phyloP scores from a whole-genome alignment of 1,284 basidiomycete species.

The Ceratobasidium sp. region DNA sequence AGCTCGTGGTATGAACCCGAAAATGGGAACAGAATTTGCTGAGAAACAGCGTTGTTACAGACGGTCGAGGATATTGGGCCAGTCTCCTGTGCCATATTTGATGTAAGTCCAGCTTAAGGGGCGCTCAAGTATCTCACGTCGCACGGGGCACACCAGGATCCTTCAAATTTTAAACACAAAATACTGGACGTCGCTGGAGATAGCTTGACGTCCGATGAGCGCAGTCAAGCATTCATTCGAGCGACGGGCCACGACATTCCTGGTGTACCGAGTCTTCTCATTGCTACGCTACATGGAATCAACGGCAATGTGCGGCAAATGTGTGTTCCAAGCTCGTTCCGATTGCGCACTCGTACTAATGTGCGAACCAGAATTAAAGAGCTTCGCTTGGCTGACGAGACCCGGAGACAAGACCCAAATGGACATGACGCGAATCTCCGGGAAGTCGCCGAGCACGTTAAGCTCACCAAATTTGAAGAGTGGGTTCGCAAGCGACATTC shows the following conservation, averaged over 20 bases:
- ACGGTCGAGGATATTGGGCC: conserved; percentile 57
- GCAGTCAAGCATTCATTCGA: conserved; percentile 52
- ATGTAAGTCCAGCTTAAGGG: conserved; percentile 46
- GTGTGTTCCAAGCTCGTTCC: neutral
- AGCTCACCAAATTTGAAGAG: conserved; percentile 1
- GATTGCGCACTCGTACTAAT: neutral
- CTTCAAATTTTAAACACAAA: conserved; percentile 49
- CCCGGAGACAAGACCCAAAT: neutral
- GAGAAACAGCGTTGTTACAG: no score
- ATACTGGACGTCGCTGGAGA: conserved; percentile 54
- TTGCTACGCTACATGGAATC: neutral
- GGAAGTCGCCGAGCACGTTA: neutral
- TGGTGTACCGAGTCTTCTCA: conserved; percentile 51
- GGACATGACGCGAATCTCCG: conserved; percentile 18
- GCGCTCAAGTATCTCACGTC: neutral
- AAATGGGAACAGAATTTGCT: no score
- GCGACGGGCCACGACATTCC: conserved; percentile 54
- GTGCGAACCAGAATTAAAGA: neutral
- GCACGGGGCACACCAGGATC: conserved; percentile 46
- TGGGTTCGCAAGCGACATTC: neutral
- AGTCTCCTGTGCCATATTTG: conserved; percentile 55
- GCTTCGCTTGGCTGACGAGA: neutral
- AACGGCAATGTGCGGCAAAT: neutral
- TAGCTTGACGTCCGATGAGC: conserved; percentile 51
- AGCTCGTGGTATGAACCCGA: conserved; percentile 53